Evolutionary conservation across 176 grass and related monocot species (phyloP), one percentile per base, ranked within the genome.

Genomic region (Sorghum bicolor): DNA sequence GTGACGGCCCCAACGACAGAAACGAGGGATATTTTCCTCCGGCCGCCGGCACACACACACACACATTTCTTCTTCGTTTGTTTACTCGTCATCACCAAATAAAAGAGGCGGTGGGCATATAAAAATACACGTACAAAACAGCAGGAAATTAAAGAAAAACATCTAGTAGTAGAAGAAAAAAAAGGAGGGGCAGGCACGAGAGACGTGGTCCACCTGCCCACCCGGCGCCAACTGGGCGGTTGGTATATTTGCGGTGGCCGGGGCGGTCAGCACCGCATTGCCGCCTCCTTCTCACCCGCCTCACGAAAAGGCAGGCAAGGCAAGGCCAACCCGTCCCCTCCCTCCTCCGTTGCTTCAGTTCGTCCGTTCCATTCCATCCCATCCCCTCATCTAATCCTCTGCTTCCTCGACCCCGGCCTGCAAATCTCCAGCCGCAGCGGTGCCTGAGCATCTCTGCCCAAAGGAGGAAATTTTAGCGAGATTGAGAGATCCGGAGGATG

Each of bases 201-300:
- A 83, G 80, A 53, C 80, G 88, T 83, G 84, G 88, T 87, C 80
- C 88, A 81, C 48, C 34, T 48, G 77, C 82, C 48, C n/a, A 79
- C 66, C 62, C 55, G 73, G 36, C 64, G 78, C 25, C 83, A 66
- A 24, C 65, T 37, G 48, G 74, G 64, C 64, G 60, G 84, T 86
- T 68, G 80, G 84, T 90, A 83, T 90, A 87, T 90, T 11, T 70
- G 75, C 33, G 80, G 89, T 34, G 75, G 48, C 13, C 39, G 61
- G 61, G 41, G 31, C 40, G 81, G 84, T 86, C 87, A 71, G 58
- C 79, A 78, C 80, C 68, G 68, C 88, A 75, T 74, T 57, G 74
- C 74, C 67, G 67, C 62, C 38, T 24, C 55, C 62, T 64, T 13
- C 55, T 10, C 77, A 24, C 82, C 62, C 2, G 70, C 38, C 81